A percentile compares a stretch with the other conserved stretches of the same genome.
Evolutionary conservation across 1,284 basidiomycete genomes (phyloP).

Genomic region (Leccinum subspadiceum): DNA sequence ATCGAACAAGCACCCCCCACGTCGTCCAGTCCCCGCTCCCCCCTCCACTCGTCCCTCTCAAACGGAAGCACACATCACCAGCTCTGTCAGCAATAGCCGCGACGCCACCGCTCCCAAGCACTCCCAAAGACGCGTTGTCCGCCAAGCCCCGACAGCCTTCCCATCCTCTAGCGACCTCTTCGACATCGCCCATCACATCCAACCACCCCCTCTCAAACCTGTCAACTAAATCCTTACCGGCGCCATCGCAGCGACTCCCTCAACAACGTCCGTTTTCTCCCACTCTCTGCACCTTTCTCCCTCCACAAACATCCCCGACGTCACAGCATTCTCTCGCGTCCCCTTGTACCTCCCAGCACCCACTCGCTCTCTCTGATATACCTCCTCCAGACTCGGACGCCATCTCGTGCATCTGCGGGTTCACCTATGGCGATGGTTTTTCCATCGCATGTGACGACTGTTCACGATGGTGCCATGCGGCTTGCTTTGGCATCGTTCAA

Average conservation of each 20-base stretch:
- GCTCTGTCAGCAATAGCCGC: constrained; percentile 15
- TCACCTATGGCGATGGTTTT: constrained; percentile 83
- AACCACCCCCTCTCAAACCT: constrained; percentile 6
- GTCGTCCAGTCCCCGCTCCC: constrained; percentile 19
- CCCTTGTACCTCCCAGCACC: constrained; percentile 25
- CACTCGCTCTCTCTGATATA: constrained; percentile 12
- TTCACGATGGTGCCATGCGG: constrained; percentile 87
- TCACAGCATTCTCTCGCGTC: constrained; percentile 20
- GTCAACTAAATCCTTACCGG: constrained; percentile 13
- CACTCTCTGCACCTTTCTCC: constrained; percentile 8
- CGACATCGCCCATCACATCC: constrained; percentile 13
- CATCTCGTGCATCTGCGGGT: constrained; percentile 74
- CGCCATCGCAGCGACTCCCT: constrained; percentile 15
- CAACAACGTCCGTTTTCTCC: constrained; percentile 27
- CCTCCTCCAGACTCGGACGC: constrained; percentile 41
- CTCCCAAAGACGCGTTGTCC: constrained; percentile 10
- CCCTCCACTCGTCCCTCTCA: constrained; percentile 40
- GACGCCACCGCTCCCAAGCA: constrained; percentile 9
- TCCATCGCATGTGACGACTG: constrained; percentile 91
- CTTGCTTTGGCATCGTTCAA: constrained; percentile 76
- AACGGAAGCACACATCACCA: constrained; percentile 38
- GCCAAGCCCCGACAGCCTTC: constrained; percentile 17
- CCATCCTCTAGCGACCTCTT: constrained; percentile 20
- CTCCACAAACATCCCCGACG: constrained; percentile 16
- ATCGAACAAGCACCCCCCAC: constrained; percentile 20